Percentiles rank a stretch among this genome's conserved stretches.
Conservation (phyloP, 2,329 filamentous ascomycete genomes). For the Thielaviopsis populi region DNA sequence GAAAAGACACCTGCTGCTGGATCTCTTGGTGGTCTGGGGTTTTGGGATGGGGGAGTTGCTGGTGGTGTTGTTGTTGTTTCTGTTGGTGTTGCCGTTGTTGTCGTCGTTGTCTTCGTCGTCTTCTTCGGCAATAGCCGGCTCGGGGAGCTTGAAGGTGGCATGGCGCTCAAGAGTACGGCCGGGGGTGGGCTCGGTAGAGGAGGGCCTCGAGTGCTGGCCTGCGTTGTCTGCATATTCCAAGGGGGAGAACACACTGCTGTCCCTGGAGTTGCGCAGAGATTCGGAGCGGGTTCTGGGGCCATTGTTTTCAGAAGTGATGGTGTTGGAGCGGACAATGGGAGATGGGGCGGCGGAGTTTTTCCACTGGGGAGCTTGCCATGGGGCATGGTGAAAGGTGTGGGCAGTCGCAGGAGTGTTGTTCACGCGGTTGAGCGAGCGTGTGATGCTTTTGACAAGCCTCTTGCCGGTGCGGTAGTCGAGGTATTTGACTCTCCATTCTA, state of each 20-base stretch:
- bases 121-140: conserved; percentile 32
- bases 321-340: conserved; percentile 23
- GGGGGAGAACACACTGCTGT: background rate
- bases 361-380: conserved; percentile 7
- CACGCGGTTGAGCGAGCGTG: conserved; percentile 52
- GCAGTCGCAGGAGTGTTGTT: conserved; percentile 32
- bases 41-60: background rate
- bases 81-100: background rate
- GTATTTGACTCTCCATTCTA: conserved; percentile 87
- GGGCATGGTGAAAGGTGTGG: background rate
- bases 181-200: background rate
- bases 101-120: conserved; percentile 7
- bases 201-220: background rate
- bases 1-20: conserved; percentile 5
- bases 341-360: conserved; percentile 23
- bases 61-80: too few relatives aligned
- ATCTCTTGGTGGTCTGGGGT: background rate
- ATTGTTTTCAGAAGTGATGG: background rate
- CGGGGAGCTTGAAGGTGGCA: conserved; percentile 36
- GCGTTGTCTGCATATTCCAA: background rate
- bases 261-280: conserved; percentile 10
- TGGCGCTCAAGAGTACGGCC: conserved; percentile 16
- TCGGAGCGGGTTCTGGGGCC: background rate
- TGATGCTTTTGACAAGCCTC: conserved; percentile 77
- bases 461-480: conserved; percentile 92